Conservation (phyloP, 169 alveolate genomes). For the Babesia ovata region DNA sequence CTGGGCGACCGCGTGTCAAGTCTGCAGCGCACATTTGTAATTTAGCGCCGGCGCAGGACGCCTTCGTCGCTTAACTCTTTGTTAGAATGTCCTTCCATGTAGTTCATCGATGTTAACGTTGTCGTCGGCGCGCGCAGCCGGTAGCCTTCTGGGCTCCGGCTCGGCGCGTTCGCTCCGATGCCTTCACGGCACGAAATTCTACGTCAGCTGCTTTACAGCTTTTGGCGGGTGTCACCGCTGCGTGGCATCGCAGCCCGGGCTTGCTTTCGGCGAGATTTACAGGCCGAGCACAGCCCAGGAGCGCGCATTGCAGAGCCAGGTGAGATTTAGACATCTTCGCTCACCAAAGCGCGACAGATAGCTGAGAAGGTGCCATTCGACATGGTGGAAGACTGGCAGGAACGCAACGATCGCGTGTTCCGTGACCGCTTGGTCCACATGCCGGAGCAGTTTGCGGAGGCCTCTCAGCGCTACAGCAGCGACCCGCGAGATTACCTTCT, state of each 20-base stretch:
- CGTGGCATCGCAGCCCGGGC: neutral
- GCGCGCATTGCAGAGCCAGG: constrained; percentile 38
- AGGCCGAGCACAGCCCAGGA: constrained; percentile 45
- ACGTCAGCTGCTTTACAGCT: neutral
- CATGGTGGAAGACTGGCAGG: constrained; percentile 64
- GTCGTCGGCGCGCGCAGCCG: constrained; percentile 16
- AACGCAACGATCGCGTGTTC: constrained; percentile 39
- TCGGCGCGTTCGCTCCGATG: neutral
- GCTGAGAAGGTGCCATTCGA: constrained; percentile 57
- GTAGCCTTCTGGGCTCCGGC: constrained; percentile 9
- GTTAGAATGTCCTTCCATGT: constrained; percentile 4
- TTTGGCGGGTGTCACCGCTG: neutral
- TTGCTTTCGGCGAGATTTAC: constrained; percentile 45
- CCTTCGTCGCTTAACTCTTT: neutral
- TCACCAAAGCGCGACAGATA: constrained; percentile 15
- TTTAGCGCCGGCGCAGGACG: constrained; percentile 16
- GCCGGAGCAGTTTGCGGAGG: constrained; percentile 66
- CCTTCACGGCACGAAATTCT: neutral
- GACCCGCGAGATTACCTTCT: constrained; percentile 30
- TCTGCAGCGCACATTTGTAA: constrained; percentile 37
- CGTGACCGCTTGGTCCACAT: constrained; percentile 21
- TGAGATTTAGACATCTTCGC: neutral
- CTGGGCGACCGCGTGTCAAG: constrained; percentile 54
- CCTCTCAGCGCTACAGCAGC: constrained; percentile 21
- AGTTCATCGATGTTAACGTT: constrained; percentile 5